Evolutionary conservation across 257 asterid genomes (phyloP).

Genomic region (Eustoma russellianum): DNA sequence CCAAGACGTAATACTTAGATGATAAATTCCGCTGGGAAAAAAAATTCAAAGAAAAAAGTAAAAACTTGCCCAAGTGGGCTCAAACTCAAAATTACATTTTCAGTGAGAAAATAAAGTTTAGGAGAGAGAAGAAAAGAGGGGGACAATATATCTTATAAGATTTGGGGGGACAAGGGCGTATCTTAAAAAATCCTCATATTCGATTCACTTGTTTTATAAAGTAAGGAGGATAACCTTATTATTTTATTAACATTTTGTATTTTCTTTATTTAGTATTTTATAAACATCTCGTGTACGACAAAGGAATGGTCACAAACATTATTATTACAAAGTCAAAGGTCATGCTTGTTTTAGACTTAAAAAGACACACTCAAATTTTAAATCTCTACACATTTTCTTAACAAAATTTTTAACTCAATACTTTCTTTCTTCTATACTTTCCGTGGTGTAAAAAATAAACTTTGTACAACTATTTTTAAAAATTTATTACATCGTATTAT

Average conservation of each 20-base stretch:
- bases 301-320: slow-evolving; percentile 2
- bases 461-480: no score
- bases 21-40: no score
- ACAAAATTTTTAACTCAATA: no score
- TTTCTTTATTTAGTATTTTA: slow-evolving; percentile 1
- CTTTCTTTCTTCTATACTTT: no score
- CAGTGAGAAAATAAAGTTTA: slow-evolving; percentile 1
- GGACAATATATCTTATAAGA: slow-evolving; percentile 13
- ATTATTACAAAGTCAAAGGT: slow-evolving; percentile 10
- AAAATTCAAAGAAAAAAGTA: not conserved
- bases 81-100: slow-evolving; percentile 1
- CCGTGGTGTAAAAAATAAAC: no score
- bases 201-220: slow-evolving; percentile 54
- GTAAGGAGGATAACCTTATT: slow-evolving; percentile 16
- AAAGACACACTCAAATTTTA: no score
- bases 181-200: slow-evolving; percentile 62
- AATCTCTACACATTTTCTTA: no score
- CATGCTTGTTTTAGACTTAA: no score
- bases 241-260: slow-evolving; percentile 15
- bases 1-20: no score
- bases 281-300: slow-evolving; percentile 5
- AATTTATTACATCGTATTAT: no score
- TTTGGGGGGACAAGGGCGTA: slow-evolving; percentile 58
- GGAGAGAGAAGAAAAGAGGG: slow-evolving; percentile 1
- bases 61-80: slow-evolving; percentile 5